A percentile compares a stretch with the other conserved stretches of the same genome.
Evolutionary conservation across 495 filamentous ascomycete species (phyloP).

Genomic region (Aspergillus taichungensis): DNA sequence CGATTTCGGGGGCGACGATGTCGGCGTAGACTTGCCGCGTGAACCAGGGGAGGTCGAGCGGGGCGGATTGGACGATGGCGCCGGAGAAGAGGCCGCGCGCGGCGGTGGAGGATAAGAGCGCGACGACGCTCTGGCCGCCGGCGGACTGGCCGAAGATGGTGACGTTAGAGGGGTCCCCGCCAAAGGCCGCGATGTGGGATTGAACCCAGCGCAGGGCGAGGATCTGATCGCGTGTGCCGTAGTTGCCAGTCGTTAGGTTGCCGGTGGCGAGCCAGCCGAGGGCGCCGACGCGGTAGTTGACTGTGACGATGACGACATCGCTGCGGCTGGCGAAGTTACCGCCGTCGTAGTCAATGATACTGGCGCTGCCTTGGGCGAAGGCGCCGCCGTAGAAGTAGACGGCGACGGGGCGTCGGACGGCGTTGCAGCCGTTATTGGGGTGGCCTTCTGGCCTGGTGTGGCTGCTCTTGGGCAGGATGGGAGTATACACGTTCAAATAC

Average conservation of each 20-base stretch:
- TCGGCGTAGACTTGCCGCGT: constrained; percentile 17
- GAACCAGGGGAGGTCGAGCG: constrained; percentile 20
- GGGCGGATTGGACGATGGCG: constrained; percentile 22
- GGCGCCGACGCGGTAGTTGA: constrained; percentile 38
- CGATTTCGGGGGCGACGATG: constrained; percentile 13
- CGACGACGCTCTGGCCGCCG: constrained; percentile 47
- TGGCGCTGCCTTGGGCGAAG: constrained; percentile 31
- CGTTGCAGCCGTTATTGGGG: too few species aligned
- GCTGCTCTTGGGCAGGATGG: constrained; percentile 9
- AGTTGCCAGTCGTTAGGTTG: constrained; percentile 26
- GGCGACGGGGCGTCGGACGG: constrained; percentile 26
- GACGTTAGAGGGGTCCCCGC: constrained; percentile 39
- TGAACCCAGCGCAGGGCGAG: constrained; percentile 43
- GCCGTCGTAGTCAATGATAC: constrained; percentile 32
- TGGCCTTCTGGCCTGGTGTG: neutral
- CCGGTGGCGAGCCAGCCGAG: constrained; percentile 32
- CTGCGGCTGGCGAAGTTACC: constrained; percentile 36
- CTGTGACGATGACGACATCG: constrained; percentile 40
- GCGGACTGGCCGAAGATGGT: constrained; percentile 47
- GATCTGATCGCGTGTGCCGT: constrained; percentile 32
- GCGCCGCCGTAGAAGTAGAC: constrained; percentile 42
- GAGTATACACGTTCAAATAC: constrained; percentile 30
- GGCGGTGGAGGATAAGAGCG: constrained; percentile 32
- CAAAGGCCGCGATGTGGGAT: constrained; percentile 40
- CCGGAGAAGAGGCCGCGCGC: constrained; percentile 25